Percentiles rank a stretch among this genome's conserved stretches.
Conservation (phyloP, 768 basidiomycete species). For the Agaricus subrufescens region DNA sequence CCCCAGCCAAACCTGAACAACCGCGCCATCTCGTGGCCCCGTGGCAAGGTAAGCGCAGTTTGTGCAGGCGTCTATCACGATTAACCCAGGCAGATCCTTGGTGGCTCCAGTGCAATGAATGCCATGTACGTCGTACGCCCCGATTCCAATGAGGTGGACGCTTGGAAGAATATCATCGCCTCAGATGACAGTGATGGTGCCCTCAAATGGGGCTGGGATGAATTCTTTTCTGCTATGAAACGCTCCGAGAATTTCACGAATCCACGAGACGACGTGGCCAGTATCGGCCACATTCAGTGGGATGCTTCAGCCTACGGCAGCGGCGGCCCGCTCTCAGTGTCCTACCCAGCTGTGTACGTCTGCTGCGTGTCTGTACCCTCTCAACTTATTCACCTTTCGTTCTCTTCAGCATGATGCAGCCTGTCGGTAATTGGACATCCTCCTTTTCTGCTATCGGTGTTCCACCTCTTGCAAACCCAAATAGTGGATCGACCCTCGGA, state of each 20-base stretch:
- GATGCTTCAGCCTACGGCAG: constrained; percentile 42
- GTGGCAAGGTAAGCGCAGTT: constrained; percentile 38
- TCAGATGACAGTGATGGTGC: constrained; percentile 22
- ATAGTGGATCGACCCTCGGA: constrained; percentile 45
- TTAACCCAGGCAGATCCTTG: constrained; percentile 31
- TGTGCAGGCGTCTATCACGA: not conserved
- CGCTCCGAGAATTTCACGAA: constrained; percentile 53
- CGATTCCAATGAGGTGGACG: constrained; percentile 39
- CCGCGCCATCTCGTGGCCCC: constrained; percentile 44
- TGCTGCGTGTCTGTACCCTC: not conserved
- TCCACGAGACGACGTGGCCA: constrained; percentile 33
- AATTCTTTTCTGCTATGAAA: constrained; percentile 39
- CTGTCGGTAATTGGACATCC: constrained; percentile 52
- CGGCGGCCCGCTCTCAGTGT: constrained; percentile 36
- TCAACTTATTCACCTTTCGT: not conserved
- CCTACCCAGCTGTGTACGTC: constrained; percentile 45
- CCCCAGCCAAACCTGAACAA: constrained; percentile 36
- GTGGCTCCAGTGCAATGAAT: constrained; percentile 60
- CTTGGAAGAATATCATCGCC: constrained; percentile 35
- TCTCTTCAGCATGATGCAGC: constrained; percentile 35
- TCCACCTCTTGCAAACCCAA: constrained; percentile 31
- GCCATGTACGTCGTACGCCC: constrained; percentile 57
- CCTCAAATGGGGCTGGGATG: constrained; percentile 40
- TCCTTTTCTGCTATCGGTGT: constrained; percentile 44
- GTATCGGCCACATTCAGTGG: constrained; percentile 37